Evolutionary conservation across 257 asterid genomes (phyloP), one percentile per base, ranked within the genome.

Genomic region (Osmanthus fragrans): DNA sequence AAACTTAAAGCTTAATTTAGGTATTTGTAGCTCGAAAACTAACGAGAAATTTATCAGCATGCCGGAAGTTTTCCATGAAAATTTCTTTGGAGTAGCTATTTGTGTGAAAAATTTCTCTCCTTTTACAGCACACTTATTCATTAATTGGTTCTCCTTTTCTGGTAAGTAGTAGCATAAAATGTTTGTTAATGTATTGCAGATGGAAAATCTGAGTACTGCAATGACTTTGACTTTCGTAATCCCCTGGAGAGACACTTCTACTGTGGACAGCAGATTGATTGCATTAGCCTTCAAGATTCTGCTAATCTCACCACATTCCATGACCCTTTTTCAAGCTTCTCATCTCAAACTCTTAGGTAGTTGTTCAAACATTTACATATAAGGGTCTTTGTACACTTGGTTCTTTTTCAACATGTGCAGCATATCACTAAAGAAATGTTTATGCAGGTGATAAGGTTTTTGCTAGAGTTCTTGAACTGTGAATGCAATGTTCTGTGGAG

Each of bases 221-320:
- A 84, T 80, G 97, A 92, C 67, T 96, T 96, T 79, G 96, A 96
- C 87, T 77, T 96, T 87, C 88, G 96, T 87, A 96, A 89, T 90
- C 97, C 99, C 74, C 79, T 96, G 29, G 97, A 90, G 79, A 88
- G 98, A 80, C 98, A 88, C 74, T 81, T 86, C 79, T 87, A 87
- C 70, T 88, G 70, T 80, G 96, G 96, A 68, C 87, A 80, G 58
- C 86, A 30, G 71, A 86, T 96, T 75, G 91, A 86, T 58, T 92
- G 98, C 79, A 74, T 93, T 79, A 92, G 94, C 86, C 94, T 96
- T 76, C 89, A 78, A 45, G 83, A 86, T 74, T 90, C 91, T 80
- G 84, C 88, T 16, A 89, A 87, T 86, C 94, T 93, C 78, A 87
- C 79, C 51, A 74, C 90, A 76, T 84, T 96, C 67, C 85, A 78